Conservation (phyloP, 768 basidiomycete genomes). For the Daedaleopsis nitida region DNA sequence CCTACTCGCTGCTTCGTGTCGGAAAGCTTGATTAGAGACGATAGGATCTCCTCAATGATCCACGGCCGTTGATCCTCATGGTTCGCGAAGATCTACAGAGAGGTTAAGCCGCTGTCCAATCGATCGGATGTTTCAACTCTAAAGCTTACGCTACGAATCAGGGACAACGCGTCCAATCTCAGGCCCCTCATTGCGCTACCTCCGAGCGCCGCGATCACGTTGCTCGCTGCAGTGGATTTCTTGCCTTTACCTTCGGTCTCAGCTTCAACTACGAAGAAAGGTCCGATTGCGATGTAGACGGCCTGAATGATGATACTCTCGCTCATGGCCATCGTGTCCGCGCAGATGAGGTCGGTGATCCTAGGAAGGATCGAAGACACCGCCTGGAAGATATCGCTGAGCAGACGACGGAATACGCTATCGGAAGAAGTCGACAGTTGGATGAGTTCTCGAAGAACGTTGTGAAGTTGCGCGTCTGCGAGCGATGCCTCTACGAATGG, state of each 20-base stretch:
- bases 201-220: slow-evolving; percentile 53
- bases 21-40: slow-evolving; percentile 86
- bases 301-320: slow-evolving; percentile 91
- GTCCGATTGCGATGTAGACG: slow-evolving; percentile 91
- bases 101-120: neutral
- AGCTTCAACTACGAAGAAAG: slow-evolving; percentile 87
- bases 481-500: slow-evolving; percentile 78
- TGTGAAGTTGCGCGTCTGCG: slow-evolving; percentile 44
- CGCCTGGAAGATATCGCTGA: slow-evolving; percentile 73
- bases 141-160: slow-evolving; percentile 79
- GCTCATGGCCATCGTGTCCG: slow-evolving; percentile 77
- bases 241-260: slow-evolving; percentile 55
- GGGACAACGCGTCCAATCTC: slow-evolving; percentile 76
- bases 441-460: slow-evolving; percentile 54
- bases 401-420: slow-evolving; percentile 43
- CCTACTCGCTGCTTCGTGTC: slow-evolving; percentile 89
- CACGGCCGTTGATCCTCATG: slow-evolving; percentile 90
- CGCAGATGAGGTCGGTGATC: slow-evolving; percentile 72
- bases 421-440: slow-evolving; percentile 38
- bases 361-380: slow-evolving; percentile 72
- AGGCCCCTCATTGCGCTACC: slow-evolving; percentile 81
- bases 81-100: slow-evolving; percentile 80
- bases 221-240: slow-evolving; percentile 28
- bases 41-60: slow-evolving; percentile 97
- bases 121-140: slow-evolving; percentile 2